Base-by-base conservation (phyloP, 148 eudicot genomes). In the Heliamphora exappendiculata region DNA sequence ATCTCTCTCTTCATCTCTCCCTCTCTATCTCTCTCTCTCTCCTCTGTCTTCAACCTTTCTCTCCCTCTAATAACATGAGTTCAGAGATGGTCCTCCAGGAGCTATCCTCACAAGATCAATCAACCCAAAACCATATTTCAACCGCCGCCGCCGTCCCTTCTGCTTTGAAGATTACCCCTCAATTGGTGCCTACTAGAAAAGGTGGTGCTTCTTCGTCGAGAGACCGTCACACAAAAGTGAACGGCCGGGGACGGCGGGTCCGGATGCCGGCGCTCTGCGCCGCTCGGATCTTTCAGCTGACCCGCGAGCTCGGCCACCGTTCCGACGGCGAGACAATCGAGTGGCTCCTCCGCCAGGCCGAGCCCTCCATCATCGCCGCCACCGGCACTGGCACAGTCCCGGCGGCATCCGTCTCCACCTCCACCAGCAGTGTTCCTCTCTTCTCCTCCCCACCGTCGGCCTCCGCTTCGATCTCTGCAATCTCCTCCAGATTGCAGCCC, bases 321-420 rank as follows among this genome's bases (percentile, higher is more conserved):
- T 72, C 85, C 36, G 85, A 83, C 75, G 85, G 85, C 19, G 82
- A 83, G 67, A 83, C 85, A 60, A 76, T 87, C 60, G 88, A 85
- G 85, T 87, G 90, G 90, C 88, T 87, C 59, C 85, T 87, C 73
- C 90, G 86, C 77, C 80, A 79, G 1, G 88, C 90, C 42, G 88
- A 87, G 81, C 88, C 85, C 1, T 79, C 88, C 14, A 81, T 87
- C 53, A 69, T 87, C 66, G 86, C 87, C 67, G 90, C 90, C 55
- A 85, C 88, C 26, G 88, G 86, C 9, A 51, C 81, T 62, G 90
- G 88, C 49, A 83, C 83, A 24, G 41, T 75, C n/a, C 86, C 88
- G 20, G 69, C 84, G 19, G 67, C 39, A 7, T 60, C 72, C 1
- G 65, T 75, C 34, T 65, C 82, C 67, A 76, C 75, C 41, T 1